Evolutionary conservation across 202 grass and related monocot species (phyloP), one percentile per base, ranked within the genome.

Genomic region (Sporobolus alterniflorus): DNA sequence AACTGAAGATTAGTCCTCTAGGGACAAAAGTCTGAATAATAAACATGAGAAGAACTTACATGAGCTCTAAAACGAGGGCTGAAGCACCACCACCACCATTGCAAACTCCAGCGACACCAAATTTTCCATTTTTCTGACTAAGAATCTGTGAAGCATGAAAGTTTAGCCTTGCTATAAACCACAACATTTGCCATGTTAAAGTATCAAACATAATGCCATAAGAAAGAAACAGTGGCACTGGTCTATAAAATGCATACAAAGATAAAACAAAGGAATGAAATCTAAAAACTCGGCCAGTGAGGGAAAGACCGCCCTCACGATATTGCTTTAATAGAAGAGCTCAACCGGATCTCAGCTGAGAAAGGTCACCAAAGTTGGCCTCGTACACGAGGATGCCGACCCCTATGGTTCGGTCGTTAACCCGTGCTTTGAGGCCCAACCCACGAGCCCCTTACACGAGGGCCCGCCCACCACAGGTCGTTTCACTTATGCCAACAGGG

Each of bases 51-150:
- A 63, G 47, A 51, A 40, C 96, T 90, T 95, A 96, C 93, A 92
- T 90, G 40, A 92, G 77, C 86, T 98, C 91, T 56, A 98, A 29
- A 66, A 98, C 93, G 31, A 98, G 56, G 10, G 96, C 87, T 57
- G 93, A 98, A 71, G 96, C 91, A 28, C 96, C 96, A 7, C 96
- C 96, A 0, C 96, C 96, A 10, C 96, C 96, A 47, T 96, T 98
- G 85, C 96, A 98, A 88, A 98, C 85, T 72, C 89, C 96, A 44
- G 93, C 91, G 56, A 96, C 96, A 86, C 96, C 96, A 57, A 90
- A 89, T 64, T 86, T 99, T 73, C 89, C 96, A 77, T 87, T 77
- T 88, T 86, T 94, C 31, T 94, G 87, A 72, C 61, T 85, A 80
- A 96, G 93, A 41, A 90, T 89, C 93, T 96, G 91, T 15, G 33